These are phyloP conservation scores for Suillus variegatus DNA, from an alignment of 768 basidiomycete genomes.

Conservation along the genomic window DNA sequence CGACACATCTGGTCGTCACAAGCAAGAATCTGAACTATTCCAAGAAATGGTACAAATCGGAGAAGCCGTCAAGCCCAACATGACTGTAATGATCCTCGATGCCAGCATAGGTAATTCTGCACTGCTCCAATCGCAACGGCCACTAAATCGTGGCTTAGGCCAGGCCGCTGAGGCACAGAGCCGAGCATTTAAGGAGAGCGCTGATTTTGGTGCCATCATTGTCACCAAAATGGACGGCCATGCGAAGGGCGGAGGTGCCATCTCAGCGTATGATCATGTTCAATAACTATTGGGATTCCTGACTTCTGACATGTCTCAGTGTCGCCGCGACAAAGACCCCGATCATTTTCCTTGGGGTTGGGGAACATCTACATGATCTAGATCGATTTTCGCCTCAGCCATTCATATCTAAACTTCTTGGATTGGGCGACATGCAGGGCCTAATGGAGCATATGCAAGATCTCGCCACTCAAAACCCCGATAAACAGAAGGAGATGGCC, in stretches of 20 bases:
- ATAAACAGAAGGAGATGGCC: conserved; percentile 96
- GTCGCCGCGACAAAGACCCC: conserved; percentile 99
- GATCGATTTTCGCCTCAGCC: conserved; percentile 95
- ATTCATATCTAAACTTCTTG: conserved; percentile 95
- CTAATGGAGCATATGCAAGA: conserved; percentile 99
- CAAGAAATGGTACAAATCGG: conserved; percentile 98
- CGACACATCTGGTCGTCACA: conserved; percentile 96
- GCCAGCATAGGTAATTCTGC: conserved; percentile 84
- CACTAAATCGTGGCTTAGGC: conserved; percentile 44
- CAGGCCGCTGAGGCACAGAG: conserved; percentile 98
- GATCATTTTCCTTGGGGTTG: conserved; percentile 97
- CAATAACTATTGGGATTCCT: neutral
- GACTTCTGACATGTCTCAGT: conserved; percentile 39
- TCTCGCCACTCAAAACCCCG: conserved; percentile 88
- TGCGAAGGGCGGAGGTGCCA: conserved; percentile 98
- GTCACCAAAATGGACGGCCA: conserved; percentile 99
- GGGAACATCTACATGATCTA: conserved; percentile 96
- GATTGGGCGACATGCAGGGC: conserved; percentile 95
- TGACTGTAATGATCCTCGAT: conserved; percentile 95
- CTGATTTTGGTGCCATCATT: conserved; percentile 97
- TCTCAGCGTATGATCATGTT: conserved; percentile 80
- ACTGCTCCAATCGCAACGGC: neutral
- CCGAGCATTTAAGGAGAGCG: conserved; percentile 95
- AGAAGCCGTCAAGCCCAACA: conserved; percentile 90
- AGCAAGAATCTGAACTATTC: conserved; percentile 96